Percentiles rank a stretch among this genome's conserved stretches.
Evolutionary conservation across 1,284 basidiomycete genomes (phyloP).

Genomic region (Mycena sp.): DNA sequence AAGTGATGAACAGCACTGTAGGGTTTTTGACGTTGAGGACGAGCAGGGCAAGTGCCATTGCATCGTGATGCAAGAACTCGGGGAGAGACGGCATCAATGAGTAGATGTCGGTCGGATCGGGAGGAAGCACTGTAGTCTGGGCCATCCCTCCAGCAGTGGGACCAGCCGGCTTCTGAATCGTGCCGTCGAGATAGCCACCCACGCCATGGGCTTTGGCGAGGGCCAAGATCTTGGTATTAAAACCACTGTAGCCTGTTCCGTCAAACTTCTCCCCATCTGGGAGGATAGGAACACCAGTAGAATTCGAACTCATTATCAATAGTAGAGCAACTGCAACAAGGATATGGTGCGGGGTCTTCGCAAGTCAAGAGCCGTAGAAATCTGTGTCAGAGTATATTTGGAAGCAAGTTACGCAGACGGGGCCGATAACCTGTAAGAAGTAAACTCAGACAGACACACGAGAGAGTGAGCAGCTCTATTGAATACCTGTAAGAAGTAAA

Average conservation of each 20-base stretch:
- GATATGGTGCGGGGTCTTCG: neutral
- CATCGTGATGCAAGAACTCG: constrained; percentile 31
- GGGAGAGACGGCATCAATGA: constrained; percentile 18
- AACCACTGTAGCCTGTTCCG: constrained; percentile 26
- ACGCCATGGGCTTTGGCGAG: constrained; percentile 22
- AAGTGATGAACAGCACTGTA: constrained; percentile 1
- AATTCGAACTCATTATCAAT: constrained; percentile 1
- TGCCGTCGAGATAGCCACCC: constrained; percentile 17
- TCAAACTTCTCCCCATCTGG: constrained; percentile 32
- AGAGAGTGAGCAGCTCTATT: neutral
- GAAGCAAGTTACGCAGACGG: constrained; percentile 6
- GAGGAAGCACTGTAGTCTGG: constrained; percentile 1
- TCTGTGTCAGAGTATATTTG: constrained; percentile 1
- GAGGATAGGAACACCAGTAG: constrained; percentile 13
- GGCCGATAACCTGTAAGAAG: constrained; percentile 17
- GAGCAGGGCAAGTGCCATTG: constrained; percentile 24
- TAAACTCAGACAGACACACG: constrained; percentile 4
- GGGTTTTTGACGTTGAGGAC: constrained; percentile 32
- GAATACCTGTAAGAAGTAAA: constrained; percentile 4
- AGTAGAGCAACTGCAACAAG: neutral
- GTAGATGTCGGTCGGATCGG: constrained; percentile 19
- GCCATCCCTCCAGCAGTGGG: neutral
- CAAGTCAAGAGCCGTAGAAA: constrained; percentile 10
- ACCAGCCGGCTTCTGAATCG: neutral
- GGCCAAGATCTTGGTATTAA: constrained; percentile 19